Conservation (phyloP, 257 asterid genomes). For the Plectranthus barbatus region DNA sequence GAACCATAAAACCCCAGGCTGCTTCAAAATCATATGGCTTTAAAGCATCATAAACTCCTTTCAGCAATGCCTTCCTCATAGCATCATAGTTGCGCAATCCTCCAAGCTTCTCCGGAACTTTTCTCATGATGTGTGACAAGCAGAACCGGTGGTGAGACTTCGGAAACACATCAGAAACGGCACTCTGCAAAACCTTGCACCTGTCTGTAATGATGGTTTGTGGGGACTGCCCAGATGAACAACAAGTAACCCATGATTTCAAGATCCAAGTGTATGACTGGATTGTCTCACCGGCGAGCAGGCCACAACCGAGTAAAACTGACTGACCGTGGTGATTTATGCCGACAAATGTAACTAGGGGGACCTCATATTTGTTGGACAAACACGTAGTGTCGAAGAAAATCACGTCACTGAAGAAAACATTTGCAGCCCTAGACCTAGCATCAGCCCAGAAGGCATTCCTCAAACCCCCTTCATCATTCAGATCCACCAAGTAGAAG, state of each 20-base stretch:
- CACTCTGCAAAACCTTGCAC: constrained; percentile 60
- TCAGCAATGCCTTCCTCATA: constrained; percentile 32
- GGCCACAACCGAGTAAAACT: constrained; percentile 76
- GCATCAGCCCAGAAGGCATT: constrained; percentile 71
- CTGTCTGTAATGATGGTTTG: constrained; percentile 64
- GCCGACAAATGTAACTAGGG: constrained; percentile 67
- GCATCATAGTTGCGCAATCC: constrained; percentile 51
- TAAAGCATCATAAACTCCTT: constrained; percentile 54
- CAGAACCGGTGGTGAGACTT: constrained; percentile 54
- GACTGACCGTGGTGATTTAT: constrained; percentile 73
- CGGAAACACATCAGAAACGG: constrained; percentile 54
- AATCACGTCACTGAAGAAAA: constrained; percentile 62
- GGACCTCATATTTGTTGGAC: constrained; percentile 62
- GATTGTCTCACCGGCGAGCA: constrained; percentile 52
- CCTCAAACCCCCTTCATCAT: constrained; percentile 52
- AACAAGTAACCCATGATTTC: constrained; percentile 50
- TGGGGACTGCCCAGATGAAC: constrained; percentile 44
- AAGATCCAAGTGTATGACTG: constrained; percentile 63
- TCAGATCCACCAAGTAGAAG: constrained; percentile 51
- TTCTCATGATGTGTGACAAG: constrained; percentile 58
- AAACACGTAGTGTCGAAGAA: constrained; percentile 58
- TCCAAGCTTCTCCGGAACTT: constrained; percentile 72
- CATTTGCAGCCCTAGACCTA: constrained; percentile 45
- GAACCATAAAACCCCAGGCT: constrained; percentile 71
- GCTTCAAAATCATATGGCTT: constrained; percentile 72